phyloP scores from a whole-genome alignment of 208 protist species.

The Trypanosoma cruzi region DNA sequence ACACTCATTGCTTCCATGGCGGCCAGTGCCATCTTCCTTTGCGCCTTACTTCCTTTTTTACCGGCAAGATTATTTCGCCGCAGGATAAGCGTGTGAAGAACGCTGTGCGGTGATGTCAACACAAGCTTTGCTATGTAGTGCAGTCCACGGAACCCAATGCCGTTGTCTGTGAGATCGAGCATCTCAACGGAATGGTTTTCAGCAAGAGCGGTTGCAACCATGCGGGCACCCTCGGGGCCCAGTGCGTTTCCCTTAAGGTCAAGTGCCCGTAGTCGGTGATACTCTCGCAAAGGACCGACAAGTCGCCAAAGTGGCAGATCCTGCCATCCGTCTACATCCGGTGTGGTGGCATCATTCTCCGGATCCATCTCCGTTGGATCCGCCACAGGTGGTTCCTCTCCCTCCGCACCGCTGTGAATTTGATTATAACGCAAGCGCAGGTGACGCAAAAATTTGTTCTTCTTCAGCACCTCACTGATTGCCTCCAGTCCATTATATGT shows the following conservation, averaged over 20 bases:
- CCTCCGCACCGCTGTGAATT: conserved; percentile 81
- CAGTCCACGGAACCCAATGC: conserved; percentile 71
- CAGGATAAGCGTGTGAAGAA: conserved; percentile 65
- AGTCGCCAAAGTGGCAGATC: conserved; percentile 78
- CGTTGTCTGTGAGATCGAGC: conserved; percentile 81
- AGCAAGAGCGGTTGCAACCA: conserved; percentile 76
- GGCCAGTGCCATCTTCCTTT: conserved; percentile 39
- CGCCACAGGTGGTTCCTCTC: conserved; percentile 37
- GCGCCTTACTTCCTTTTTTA: conserved; percentile 28
- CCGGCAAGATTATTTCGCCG: conserved; percentile 44
- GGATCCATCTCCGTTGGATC: conserved; percentile 41
- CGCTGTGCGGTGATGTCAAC: conserved; percentile 34
- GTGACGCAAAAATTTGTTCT: conserved; percentile 90
- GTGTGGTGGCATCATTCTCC: conserved; percentile 39
- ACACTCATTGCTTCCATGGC: conserved; percentile 55
- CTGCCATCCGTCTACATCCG: conserved; percentile 53
- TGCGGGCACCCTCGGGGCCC: conserved; percentile 60
- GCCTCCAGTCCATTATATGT: conserved; percentile 73
- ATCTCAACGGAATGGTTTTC: conserved; percentile 71
- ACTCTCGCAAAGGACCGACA: conserved; percentile 66
- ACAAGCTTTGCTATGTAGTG: conserved; percentile 69
- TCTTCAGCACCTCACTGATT: conserved; percentile 84
- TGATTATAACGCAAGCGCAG: conserved; percentile 75
- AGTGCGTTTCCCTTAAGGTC: conserved; percentile 82
- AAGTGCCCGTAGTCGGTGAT: conserved; percentile 71